Percentiles rank a stretch among this genome's conserved stretches.
Conservation (phyloP, 352 stramenopile genomes). For the Thraustochytrium sp. region DNA sequence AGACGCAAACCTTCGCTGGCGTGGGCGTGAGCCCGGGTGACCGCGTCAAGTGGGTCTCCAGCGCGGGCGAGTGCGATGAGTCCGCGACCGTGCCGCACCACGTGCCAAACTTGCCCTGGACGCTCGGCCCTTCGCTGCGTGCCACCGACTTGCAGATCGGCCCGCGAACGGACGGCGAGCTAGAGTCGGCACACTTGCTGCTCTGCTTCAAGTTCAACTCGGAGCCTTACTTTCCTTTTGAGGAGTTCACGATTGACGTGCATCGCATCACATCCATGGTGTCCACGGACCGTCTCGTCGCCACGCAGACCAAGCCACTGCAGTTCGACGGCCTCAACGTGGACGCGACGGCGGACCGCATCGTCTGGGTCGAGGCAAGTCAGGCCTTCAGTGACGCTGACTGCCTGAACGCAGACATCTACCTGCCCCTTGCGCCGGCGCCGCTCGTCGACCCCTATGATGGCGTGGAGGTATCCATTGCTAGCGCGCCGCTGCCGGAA, state of each 20-base stretch:
- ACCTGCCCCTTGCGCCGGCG: not conserved
- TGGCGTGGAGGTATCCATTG: not conserved
- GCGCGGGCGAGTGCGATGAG: not conserved
- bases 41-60: not conserved
- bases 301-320: not conserved
- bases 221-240: not conserved
- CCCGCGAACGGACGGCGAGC: not conserved
- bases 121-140: not conserved
- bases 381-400: not conserved
- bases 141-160: not conserved
- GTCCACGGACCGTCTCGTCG: not conserved
- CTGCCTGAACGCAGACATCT: not conserved
- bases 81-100: not conserved
- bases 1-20: not conserved
- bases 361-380: not conserved
- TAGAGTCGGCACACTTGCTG: not conserved
- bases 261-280: not conserved
- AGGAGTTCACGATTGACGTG: not conserved
- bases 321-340: not conserved
- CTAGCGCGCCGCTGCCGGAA: not conserved
- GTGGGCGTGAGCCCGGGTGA: not conserved
- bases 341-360: not conserved
- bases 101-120: not conserved
- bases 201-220: slow-evolving; percentile 28
- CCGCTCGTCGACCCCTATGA: not conserved